Evolutionary conservation across 805 yeast species (phyloP).

Genomic region (Monosporozyma yasuniensis): DNA sequence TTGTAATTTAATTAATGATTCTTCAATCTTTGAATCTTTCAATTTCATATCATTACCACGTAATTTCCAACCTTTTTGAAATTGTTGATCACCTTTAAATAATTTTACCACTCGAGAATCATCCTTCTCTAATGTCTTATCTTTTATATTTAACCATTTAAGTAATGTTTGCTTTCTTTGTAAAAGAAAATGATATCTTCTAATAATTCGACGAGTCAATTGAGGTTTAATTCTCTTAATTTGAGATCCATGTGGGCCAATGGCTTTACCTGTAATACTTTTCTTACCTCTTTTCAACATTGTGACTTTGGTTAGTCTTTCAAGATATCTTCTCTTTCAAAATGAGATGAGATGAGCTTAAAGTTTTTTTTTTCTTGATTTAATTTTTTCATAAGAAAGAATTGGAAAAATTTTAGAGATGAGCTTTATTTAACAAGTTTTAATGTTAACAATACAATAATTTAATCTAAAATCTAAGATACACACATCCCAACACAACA

Average conservation of each 20-base stretch:
- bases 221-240: slow-evolving; percentile 55
- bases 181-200: slow-evolving; percentile 65
- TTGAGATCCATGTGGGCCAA: slow-evolving; percentile 24
- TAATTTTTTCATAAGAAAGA: not conserved
- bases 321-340: not conserved
- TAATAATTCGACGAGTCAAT: slow-evolving; percentile 63
- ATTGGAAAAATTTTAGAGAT: slow-evolving; percentile 1
- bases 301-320: not conserved
- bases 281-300: slow-evolving; percentile 24
- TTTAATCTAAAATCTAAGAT: not conserved
- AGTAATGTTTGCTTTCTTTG: slow-evolving; percentile 43
- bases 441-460: not conserved
- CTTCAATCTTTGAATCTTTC: slow-evolving; percentile 8
- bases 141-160: slow-evolving; percentile 19
- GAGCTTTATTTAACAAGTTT: not conserved
- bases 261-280: slow-evolving; percentile 30
- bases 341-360: slow-evolving; percentile 15
- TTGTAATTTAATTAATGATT: slow-evolving; percentile 6
- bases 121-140: not conserved
- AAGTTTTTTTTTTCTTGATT: not conserved
- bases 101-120: not conserved
- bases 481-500: not conserved
- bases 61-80: slow-evolving; percentile 2
- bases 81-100: not conserved
- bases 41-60: slow-evolving; percentile 2